Conservation (phyloP, 2,329 filamentous ascomycete genomes). For the Fusarium tricinctum region DNA sequence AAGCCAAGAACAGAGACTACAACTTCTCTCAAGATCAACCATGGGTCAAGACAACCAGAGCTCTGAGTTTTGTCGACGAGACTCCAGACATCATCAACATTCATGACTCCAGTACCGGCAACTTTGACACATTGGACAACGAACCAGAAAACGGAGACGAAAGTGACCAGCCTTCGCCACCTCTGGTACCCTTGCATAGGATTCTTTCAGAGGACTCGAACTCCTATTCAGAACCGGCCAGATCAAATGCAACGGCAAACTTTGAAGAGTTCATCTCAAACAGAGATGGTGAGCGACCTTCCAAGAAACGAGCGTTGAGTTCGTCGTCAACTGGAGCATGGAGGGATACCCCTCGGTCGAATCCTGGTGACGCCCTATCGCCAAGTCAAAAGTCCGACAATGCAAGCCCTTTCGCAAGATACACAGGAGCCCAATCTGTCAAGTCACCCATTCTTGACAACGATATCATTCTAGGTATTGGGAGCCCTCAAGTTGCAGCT, state of each 20-base stretch:
- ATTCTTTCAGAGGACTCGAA: conserved; percentile 13
- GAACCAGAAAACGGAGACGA: conserved; percentile 9
- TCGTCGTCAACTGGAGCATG: conserved; percentile 36
- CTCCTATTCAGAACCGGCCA: conserved; percentile 12
- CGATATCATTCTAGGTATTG: conserved; percentile 19
- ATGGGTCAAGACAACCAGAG: conserved; percentile 48
- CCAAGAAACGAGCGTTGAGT: conserved; percentile 44
- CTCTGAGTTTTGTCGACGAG: conserved; percentile 51
- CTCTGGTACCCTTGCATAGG: conserved; percentile 8
- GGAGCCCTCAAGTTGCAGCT: conserved; percentile 17
- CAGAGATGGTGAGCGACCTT: conserved; percentile 26
- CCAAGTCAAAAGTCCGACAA: conserved; percentile 35
- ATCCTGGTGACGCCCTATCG: conserved; percentile 27
- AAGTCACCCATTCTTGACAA: conserved; percentile 21
- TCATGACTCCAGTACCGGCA: conserved; percentile 41
- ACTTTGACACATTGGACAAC: conserved; percentile 29
- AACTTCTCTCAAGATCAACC: conserved; percentile 48
- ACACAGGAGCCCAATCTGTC: conserved; percentile 14
- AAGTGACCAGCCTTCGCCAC: conserved; percentile 31
- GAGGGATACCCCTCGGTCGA: conserved; percentile 28
- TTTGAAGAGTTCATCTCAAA: background rate
- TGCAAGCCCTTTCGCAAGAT: conserved; percentile 14
- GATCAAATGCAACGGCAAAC: background rate
- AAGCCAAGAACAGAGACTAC: conserved; percentile 39
- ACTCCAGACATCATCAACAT: conserved; percentile 50